These are phyloP conservation scores for Saccharomyces hybrid DNA, from an alignment of 1,139 yeast genomes.

Conservation along the genomic window DNA sequence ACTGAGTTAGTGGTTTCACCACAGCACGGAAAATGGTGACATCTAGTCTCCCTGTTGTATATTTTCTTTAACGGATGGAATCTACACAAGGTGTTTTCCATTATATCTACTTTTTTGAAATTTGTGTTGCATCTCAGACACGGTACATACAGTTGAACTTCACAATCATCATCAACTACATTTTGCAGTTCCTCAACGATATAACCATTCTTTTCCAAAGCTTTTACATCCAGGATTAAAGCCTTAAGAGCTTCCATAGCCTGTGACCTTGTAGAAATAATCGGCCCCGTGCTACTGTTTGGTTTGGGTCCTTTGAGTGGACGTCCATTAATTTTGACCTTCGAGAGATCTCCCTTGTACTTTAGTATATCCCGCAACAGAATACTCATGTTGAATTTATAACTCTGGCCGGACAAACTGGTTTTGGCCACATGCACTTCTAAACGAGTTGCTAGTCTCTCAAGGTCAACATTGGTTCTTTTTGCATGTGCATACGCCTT, in stretches of 20 bases:
- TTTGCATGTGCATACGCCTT: constrained; percentile 13
- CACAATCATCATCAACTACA: constrained; percentile 3
- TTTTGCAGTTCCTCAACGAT: constrained; percentile 11
- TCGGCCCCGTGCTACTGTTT: constrained; percentile 5
- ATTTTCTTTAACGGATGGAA: constrained; percentile 26
- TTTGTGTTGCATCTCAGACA: constrained; percentile 29
- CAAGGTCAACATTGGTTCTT: constrained; percentile 10
- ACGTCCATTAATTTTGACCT: constrained; percentile 19
- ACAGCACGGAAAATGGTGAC: constrained; percentile 28
- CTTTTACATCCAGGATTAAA: constrained; percentile 14
- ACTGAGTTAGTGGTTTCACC: constrained; percentile 34
- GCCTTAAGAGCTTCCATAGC: constrained; percentile 16
- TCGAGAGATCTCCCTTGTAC: constrained; percentile 23
- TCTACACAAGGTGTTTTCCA: constrained; percentile 24
- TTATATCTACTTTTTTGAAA: constrained; percentile 20
- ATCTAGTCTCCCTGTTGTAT: constrained; percentile 20
- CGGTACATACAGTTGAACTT: constrained; percentile 6
- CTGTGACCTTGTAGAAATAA: constrained; percentile 8
- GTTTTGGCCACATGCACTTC: constrained; percentile 25
- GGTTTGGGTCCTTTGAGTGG: constrained; percentile 9
- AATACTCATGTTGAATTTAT: constrained; percentile 27
- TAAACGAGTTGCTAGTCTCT: constrained; percentile 21
- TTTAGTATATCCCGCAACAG: constrained; percentile 25
- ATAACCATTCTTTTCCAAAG: constrained; percentile 23
- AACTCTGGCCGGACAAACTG: constrained; percentile 26